A percentile compares a stretch with the other conserved stretches of the same genome.
Conservation (phyloP, 2,329 filamentous ascomycete species). For the Teratosphaeria destructans region DNA sequence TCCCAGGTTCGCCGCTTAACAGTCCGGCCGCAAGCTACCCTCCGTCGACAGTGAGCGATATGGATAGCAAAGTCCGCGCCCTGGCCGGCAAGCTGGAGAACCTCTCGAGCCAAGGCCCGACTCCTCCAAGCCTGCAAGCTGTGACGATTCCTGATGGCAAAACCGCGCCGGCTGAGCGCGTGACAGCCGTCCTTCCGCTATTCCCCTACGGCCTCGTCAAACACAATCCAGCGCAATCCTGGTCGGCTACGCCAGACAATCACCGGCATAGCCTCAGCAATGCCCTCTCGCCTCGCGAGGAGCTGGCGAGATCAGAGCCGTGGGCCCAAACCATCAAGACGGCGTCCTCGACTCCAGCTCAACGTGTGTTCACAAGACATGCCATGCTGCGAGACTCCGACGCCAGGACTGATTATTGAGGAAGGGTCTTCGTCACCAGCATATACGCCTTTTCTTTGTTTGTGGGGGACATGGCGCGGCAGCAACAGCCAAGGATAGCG, state of each 20-base stretch:
- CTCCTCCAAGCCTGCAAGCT: background rate
- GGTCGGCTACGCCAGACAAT: no score
- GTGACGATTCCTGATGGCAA: slow-evolving; percentile 92
- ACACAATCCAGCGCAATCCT: no score
- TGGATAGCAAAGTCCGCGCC: background rate
- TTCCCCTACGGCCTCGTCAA: slow-evolving; percentile 60
- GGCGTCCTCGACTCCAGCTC: background rate
- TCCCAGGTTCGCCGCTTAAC: slow-evolving; percentile 9
- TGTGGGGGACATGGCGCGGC: background rate
- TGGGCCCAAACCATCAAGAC: background rate
- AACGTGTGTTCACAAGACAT: background rate
- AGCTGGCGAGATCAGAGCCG: background rate
- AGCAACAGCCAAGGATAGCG: background rate
- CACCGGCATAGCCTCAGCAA: no score
- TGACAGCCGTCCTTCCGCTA: slow-evolving; percentile 86
- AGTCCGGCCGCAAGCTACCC: slow-evolving; percentile 3
- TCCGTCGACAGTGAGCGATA: slow-evolving; percentile 1
- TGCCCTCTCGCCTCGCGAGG: no score
- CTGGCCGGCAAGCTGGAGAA: background rate
- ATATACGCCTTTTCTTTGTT: background rate
- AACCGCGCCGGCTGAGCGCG: slow-evolving; percentile 78
- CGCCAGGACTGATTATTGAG: background rate
- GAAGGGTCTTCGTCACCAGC: background rate
- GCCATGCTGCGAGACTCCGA: background rate
- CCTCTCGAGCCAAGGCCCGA: background rate